phyloP scores from a whole-genome alignment of 2,329 filamentous ascomycete species.

The Annulohypoxylon truncatum region DNA sequence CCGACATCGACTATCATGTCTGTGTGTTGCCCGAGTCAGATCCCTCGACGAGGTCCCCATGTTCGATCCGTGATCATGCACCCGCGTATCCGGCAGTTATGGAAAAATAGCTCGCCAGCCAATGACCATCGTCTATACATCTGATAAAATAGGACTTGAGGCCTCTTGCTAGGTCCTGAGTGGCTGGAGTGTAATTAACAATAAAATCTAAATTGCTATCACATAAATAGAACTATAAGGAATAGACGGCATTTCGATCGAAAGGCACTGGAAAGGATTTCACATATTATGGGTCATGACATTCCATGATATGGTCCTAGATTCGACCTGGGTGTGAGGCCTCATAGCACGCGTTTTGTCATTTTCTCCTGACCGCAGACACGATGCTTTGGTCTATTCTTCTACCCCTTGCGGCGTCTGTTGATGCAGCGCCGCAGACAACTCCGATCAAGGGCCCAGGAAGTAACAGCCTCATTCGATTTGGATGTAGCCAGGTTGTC shows the following conservation, averaged over 20 bases:
- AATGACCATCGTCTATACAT: constrained; percentile 11
- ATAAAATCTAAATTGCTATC: constrained; percentile 29
- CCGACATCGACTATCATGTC: background rate
- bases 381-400: constrained; percentile 40
- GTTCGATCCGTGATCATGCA: background rate
- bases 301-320: background rate
- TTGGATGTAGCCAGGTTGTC: constrained; percentile 44
- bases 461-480: constrained; percentile 41
- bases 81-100: constrained; percentile 18
- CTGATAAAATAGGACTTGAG: background rate
- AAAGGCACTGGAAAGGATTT: background rate
- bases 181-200: constrained; percentile 19
- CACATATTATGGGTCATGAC: constrained; percentile 1
- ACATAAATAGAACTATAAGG: background rate
- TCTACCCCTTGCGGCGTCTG: constrained; percentile 32
- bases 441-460: constrained; percentile 34
- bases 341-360: background rate
- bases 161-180: background rate
- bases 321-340: background rate
- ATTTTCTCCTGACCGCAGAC: background rate
- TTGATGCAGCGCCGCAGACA: constrained; percentile 39
- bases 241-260: constrained; percentile 25
- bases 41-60: background rate
- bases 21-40: background rate
- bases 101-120: constrained; percentile 27